These are phyloP conservation scores for Allodekkera sacchari DNA, from an alignment of 805 yeast species.

Conservation along the genomic window DNA sequence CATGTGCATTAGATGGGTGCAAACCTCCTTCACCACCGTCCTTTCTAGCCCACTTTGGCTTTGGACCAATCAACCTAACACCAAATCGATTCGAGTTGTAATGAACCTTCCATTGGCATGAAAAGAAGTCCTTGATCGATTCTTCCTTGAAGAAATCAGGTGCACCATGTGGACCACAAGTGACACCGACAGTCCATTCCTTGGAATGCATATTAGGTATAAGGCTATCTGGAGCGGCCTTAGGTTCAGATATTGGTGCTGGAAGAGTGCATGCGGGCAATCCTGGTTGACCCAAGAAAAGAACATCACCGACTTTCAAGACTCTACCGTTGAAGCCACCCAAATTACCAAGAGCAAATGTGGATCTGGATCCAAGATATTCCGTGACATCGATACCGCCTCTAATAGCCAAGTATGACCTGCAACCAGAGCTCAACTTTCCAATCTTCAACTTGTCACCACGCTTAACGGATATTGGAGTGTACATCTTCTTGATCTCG, in stretches of 20 bases:
- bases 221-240: slow-evolving; percentile 43
- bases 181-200: slow-evolving; percentile 83
- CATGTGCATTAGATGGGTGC: slow-evolving; percentile 98
- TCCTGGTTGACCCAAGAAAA: slow-evolving; percentile 76
- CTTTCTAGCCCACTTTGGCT: slow-evolving; percentile 91
- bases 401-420: slow-evolving; percentile 82
- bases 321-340: slow-evolving; percentile 96
- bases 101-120: slow-evolving; percentile 84
- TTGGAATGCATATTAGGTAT: slow-evolving; percentile 42
- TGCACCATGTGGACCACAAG: slow-evolving; percentile 96
- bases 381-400: slow-evolving; percentile 93
- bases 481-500: slow-evolving; percentile 49
- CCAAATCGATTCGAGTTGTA: slow-evolving; percentile 97
- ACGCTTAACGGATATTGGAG: slow-evolving; percentile 58
- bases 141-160: slow-evolving; percentile 87
- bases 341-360: slow-evolving; percentile 86
- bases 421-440: slow-evolving; percentile 72
- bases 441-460: slow-evolving; percentile 82
- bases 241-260: slow-evolving; percentile 60
- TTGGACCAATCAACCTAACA: slow-evolving; percentile 89
- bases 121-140: slow-evolving; percentile 67
- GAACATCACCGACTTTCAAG: slow-evolving; percentile 84
- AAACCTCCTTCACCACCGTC: slow-evolving; percentile 98
- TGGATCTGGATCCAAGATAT: slow-evolving; percentile 91
- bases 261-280: slow-evolving; percentile 63